A percentile compares a stretch with the other conserved stretches of the same genome.
phyloP scores from a whole-genome alignment of 495 filamentous ascomycete genomes.

The Opeltia flavorubescens region DNA sequence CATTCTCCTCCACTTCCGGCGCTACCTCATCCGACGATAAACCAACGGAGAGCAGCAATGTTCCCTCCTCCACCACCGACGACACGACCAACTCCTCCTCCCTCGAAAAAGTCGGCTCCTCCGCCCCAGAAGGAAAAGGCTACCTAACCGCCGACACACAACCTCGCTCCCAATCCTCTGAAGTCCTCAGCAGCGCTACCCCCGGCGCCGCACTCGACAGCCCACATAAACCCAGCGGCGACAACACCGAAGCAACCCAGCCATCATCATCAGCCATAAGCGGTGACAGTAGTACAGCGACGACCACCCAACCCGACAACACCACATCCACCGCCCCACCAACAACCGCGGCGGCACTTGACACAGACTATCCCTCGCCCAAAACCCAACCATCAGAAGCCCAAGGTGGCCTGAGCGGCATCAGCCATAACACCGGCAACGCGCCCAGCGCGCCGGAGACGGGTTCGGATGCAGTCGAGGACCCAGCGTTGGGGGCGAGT shows the following conservation, averaged over 20 bases:
- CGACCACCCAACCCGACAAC: too few relatives aligned
- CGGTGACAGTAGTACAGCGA: too few relatives aligned
- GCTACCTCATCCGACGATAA: not conserved
- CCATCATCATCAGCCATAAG: too few relatives aligned
- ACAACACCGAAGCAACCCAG: not conserved
- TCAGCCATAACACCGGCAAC: not conserved
- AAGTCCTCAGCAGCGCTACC: slow-evolving; percentile 1
- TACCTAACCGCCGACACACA: not conserved
- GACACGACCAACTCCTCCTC: not conserved
- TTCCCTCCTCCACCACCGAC: not conserved
- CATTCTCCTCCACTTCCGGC: not conserved
- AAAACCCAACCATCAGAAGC: not conserved
- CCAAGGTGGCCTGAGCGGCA: not conserved
- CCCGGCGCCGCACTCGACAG: not conserved
- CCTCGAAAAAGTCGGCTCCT: not conserved
- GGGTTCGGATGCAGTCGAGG: not conserved
- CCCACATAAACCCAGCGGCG: not conserved
- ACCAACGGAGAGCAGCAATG: not conserved
- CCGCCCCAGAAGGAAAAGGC: not conserved
- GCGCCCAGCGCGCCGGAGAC: not conserved
- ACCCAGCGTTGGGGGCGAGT: not conserved
- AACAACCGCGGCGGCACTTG: not conserved
- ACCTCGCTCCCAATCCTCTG: not conserved
- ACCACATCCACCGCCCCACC: not conserved
- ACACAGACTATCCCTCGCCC: not conserved